Evolutionary conservation across 1,284 basidiomycete genomes (phyloP).

Genomic region (Irpex sp.): DNA sequence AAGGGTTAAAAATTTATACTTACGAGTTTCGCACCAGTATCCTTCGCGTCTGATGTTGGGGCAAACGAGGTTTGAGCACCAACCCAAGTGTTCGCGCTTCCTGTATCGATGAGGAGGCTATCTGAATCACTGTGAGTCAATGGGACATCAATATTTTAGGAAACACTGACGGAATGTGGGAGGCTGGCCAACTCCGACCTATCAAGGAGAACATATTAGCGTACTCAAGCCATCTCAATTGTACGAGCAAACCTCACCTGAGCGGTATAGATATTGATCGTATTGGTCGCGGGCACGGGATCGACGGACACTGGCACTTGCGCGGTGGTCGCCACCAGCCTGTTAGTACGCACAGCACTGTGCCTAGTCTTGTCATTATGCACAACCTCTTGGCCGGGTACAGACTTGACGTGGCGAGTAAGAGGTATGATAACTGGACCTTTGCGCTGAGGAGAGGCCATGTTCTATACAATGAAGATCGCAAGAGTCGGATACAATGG

Average conservation of each 20-base stretch:
- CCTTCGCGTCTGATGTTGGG: conserved; percentile 40
- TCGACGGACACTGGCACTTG: background rate
- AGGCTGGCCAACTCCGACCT: conserved; percentile 12
- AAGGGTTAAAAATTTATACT: background rate
- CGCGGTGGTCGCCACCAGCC: background rate
- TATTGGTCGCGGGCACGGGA: conserved; percentile 12
- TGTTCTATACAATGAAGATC: background rate
- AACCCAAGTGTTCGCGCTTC: conserved; percentile 61
- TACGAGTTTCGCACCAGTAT: conserved; percentile 21
- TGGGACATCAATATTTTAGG: background rate
- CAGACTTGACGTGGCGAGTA: conserved; percentile 12
- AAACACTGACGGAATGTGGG: conserved; percentile 7
- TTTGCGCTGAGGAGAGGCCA: conserved; percentile 6
- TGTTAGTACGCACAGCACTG: background rate
- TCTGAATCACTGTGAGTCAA: conserved; percentile 11
- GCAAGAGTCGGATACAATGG: background rate
- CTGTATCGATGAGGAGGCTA: conserved; percentile 26
- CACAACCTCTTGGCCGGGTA: background rate
- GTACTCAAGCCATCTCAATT: background rate
- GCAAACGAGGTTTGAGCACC: conserved; percentile 43
- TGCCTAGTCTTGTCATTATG: conserved; percentile 13
- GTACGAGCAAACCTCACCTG: conserved; percentile 5
- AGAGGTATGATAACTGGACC: conserved; percentile 11
- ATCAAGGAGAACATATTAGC: background rate
- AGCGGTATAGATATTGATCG: conserved; percentile 12